Percentiles rank a stretch among this genome's conserved stretches.
Conservation (phyloP, 345 rosid genomes). For the Citrus unshiu region DNA sequence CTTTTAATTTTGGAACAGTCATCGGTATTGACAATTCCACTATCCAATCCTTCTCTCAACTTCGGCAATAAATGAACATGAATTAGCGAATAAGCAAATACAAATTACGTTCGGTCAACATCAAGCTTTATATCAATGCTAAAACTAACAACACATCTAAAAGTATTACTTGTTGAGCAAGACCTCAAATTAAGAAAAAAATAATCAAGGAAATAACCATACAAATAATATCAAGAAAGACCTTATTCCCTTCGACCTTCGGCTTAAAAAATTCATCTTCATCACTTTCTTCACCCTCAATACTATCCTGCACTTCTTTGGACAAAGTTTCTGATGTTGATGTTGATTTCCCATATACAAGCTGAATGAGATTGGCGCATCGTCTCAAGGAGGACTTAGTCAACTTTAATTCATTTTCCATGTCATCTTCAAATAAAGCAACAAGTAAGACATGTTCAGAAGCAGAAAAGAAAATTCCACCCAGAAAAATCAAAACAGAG, state of each 20-base stretch:
- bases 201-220: background rate
- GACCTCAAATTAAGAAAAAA: background rate
- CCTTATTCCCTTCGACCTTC: slow-evolving; percentile 61
- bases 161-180: background rate
- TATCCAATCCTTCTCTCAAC: slow-evolving; percentile 38
- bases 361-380: slow-evolving; percentile 64
- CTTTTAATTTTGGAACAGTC: slow-evolving; percentile 75
- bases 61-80: slow-evolving; percentile 38
- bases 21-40: slow-evolving; percentile 40
- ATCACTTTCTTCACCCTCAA: slow-evolving; percentile 60
- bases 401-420: slow-evolving; percentile 83
- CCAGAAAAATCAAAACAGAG: background rate
- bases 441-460: slow-evolving; percentile 8
- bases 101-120: background rate
- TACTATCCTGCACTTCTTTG: slow-evolving; percentile 36
- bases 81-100: background rate
- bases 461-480: slow-evolving; percentile 2
- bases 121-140: background rate
- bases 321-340: slow-evolving; percentile 29
- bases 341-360: slow-evolving; percentile 66
- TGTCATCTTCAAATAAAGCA: slow-evolving; percentile 38
- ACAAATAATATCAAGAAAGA: slow-evolving; percentile 22
- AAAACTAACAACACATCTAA: background rate
- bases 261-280: slow-evolving; percentile 83
- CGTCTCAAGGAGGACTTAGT: slow-evolving; percentile 51